Base-by-base conservation (phyloP, 345 rosid species). In the Pelargonium nanum region DNA sequence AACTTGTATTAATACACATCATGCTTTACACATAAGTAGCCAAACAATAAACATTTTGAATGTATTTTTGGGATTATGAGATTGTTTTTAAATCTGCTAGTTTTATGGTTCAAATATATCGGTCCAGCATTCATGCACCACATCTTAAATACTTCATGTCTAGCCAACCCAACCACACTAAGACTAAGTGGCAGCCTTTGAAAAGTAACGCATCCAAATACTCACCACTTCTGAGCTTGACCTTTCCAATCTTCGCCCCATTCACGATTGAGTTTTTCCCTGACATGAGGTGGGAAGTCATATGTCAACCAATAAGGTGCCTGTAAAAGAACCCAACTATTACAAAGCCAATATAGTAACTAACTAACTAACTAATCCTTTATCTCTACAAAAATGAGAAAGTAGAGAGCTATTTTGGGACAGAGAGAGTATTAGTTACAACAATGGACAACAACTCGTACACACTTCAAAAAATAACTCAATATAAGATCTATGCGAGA, bases 231-330 rank as follows among this genome's bases (percentile, higher is more conserved):
- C 69, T 93, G 97, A 12, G 96, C 97, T 78, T 93, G 97, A 59
- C 99, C 99, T 72, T 89, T 87, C 96, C 96, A 93, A 71, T 87
- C 96, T 19, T 87, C 70, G 60, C 97, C 97, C 97, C 97, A 89
- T 55, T 75, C 83, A 55, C 56, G 67, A 67, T 80, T 85, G 25
- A 93, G 88, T 53, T 87, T 93, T 79, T 84, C 96, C 65, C 99
- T 75, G 19, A 84, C 96, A 50, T 83, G 76, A 23, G 97, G 86
- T 12, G 99, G 97, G 76, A 93, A 89, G 78, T 93, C 95, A 48
- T 93, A 93, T 0, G 97, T 73, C 68, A 89, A 60, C 99, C 99
- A 93, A 70, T 77, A 60, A 65, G 99, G 95, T 45, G 69, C 81
- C 97, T 87, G 80, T 61, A 72, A 1, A 32, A 24, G 22, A 56